A percentile compares a stretch with the other conserved stretches of the same genome.
Conservation (phyloP, 2,329 filamentous ascomycete species). For the Cladophialophora immunda region DNA sequence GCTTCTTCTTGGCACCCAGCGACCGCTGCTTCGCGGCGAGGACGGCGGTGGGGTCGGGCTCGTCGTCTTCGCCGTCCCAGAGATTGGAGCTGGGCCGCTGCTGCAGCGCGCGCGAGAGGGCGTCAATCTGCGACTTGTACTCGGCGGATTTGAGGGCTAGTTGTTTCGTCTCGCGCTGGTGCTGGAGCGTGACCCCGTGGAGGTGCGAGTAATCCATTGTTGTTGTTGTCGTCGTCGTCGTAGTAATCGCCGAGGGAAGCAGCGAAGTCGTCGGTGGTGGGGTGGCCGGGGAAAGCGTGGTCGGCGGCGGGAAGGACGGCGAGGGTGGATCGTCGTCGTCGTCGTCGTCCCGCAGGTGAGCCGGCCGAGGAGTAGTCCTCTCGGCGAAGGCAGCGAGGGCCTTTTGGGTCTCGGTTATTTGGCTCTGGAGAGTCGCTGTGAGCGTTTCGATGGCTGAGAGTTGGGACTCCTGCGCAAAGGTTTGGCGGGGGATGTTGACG, state of each 20-base stretch:
- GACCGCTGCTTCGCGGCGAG: conserved; percentile 17
- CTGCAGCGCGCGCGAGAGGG: conserved; percentile 45
- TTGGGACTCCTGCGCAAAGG: conserved; percentile 64
- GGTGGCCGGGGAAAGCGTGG: conserved; percentile 6
- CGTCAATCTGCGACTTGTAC: conserved; percentile 64
- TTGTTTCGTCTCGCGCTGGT: conserved; percentile 74
- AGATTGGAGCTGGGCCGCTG: background rate
- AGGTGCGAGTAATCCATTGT: conserved; percentile 55
- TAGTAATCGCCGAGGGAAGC: conserved; percentile 53
- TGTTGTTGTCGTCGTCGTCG: conserved; percentile 3
- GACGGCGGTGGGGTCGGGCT: conserved; percentile 13
- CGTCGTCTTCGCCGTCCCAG: no score
- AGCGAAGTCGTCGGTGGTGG: background rate
- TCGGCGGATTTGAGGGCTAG: conserved; percentile 73
- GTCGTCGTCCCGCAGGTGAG: no score
- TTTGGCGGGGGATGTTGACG: conserved; percentile 63
- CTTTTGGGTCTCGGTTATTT: conserved; percentile 41
- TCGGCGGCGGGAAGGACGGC: background rate
- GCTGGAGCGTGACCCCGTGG: conserved; percentile 75
- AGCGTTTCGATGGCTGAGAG: conserved; percentile 46
- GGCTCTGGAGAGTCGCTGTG: conserved; percentile 14
- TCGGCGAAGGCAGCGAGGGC: background rate
- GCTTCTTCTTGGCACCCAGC: conserved; percentile 57
- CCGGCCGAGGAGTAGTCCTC: background rate
- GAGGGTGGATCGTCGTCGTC: background rate